Base-by-base conservation (phyloP, 2,329 filamentous ascomycete genomes). In the Ceratocystis alfenasii region DNA sequence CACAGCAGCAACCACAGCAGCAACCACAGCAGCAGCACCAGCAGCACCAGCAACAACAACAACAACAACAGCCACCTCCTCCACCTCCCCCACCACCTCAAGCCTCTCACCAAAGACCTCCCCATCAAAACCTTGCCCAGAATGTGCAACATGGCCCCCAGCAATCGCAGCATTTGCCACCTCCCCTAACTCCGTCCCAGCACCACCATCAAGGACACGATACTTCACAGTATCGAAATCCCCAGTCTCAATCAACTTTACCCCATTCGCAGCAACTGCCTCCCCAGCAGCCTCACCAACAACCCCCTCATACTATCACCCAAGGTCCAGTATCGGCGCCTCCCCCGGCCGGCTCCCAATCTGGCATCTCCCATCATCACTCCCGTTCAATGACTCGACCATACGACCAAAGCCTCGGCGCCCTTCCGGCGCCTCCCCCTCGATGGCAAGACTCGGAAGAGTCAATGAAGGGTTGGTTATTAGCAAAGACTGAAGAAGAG, bases 401-500 rank as follows among this genome's bases (percentile, higher is more conserved):
- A 15, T 69, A 68, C 70, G 67, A 68, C 15, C 71, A 71, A n/a
- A 68, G 68, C 22, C 74, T 81, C 67, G 80, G 78, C 44, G 79
- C 83, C 68, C 76, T 88, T 48, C 86, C 86, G n/a, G 78, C 82
- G 1, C 81, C 83, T 36, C 84, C 86, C 33, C 80, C 82, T 50
- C 82, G 85, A 73, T 88, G 86, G 82, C 83, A 87, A 71, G 82
- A 81, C 61, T 79, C 82, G 44, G 87, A 89, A 71, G 87, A 90
- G 46, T 81, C 84, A 2, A 88, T 89, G 85, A 84, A 82, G 68
- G 82, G 80, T 65, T 91, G 87, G 87, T 77, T 90, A 25, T 76
- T 82, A 65, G 85, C 87, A 64, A 89, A 86, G 74, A 78, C 83
- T 0, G 88, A 91, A 74, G 88, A 91, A 72, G 88, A 91, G 72